Conservation (phyloP, 768 basidiomycete species). For the Trametopsis cervina region DNA sequence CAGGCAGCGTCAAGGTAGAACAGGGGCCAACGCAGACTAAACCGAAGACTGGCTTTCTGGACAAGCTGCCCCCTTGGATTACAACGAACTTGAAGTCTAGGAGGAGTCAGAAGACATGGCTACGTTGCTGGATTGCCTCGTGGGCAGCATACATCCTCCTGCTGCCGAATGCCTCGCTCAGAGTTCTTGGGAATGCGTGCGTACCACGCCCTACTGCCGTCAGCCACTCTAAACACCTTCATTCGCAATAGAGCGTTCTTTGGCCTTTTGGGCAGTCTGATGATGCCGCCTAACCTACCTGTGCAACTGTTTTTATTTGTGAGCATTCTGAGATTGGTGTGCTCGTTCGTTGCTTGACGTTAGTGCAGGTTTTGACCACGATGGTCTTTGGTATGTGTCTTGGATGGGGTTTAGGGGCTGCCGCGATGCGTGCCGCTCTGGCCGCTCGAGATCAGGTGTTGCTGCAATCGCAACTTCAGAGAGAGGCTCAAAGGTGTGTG, state of each 20-base stretch:
- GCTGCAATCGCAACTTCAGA: slow-evolving; percentile 22
- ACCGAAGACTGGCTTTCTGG: slow-evolving; percentile 10
- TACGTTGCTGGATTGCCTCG: slow-evolving; percentile 35
- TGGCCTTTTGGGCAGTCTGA: slow-evolving; percentile 30
- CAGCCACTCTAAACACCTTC: neutral
- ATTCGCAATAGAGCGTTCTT: slow-evolving; percentile 38
- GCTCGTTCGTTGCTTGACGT: too few species aligned
- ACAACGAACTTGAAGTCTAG: slow-evolving; percentile 27
- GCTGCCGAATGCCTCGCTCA: slow-evolving; percentile 32
- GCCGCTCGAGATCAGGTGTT: slow-evolving; percentile 30
- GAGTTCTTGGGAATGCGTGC: slow-evolving; percentile 34
- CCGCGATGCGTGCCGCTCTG: slow-evolving; percentile 44
- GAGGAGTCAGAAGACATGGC: slow-evolving; percentile 30
- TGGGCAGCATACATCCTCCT: slow-evolving; percentile 34
- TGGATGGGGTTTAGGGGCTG: slow-evolving; percentile 50
- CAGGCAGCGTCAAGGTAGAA: neutral
- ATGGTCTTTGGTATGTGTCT: slow-evolving; percentile 39
- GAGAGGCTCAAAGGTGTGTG: slow-evolving; percentile 27
- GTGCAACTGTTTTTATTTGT: slow-evolving; percentile 43
- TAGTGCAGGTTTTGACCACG: slow-evolving; percentile 33
- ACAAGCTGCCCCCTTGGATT: slow-evolving; percentile 33
- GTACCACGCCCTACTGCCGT: slow-evolving; percentile 12
- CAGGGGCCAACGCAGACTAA: neutral
- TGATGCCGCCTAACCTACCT: slow-evolving; percentile 44
- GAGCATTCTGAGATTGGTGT: too few species aligned